Evolutionary conservation across 2,329 filamentous ascomycete species (phyloP), one percentile per base, ranked within the genome.

Genomic region (Exserohilum turcica): DNA sequence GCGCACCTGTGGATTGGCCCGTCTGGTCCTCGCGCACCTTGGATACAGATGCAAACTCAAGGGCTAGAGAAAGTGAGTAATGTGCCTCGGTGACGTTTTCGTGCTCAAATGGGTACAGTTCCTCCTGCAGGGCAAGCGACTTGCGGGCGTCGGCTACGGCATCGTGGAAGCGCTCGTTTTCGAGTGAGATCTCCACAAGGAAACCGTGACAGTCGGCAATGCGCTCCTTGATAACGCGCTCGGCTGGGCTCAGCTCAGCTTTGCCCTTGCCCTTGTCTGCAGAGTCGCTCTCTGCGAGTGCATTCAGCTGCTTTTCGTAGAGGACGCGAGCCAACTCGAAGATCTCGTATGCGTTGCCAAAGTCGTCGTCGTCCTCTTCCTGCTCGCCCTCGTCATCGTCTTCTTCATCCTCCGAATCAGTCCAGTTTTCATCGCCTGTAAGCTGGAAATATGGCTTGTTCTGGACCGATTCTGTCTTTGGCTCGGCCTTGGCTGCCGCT

Each of bases 121-220:
- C 83, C 64, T 90, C 78, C 76, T 95, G 95, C 67, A 95, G 84
- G 35, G 84, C 84, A 43, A 97, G 84, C 1, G 92, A 87, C 12
- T 88, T 85, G 64, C 86, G 86, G 46, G 91, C 86, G 75, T 99
- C 94, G 40, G 86, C 83, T 47, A 96, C 90, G n/a, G 94, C 93
- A 62, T 91, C 88, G 36, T 85, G 82, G 71, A 96, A 99, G 79
- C 89, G 87, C 77, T 97, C 94, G 64, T 94, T 96, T 78, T 99
- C 94, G 24, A 99, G 81, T n/a, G 90, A 95, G 57, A 99, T 97
- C 76, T 99, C 94, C 8, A 92, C 90, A 57, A 97, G 89, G 50
- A 96, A 84, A 72, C 97, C 92, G 73, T 97, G 91, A 7, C 91
- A 96, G 71, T 99, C 94, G 56, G 91, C 91, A 29, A 97, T 83